These are phyloP conservation scores for Exophiala calicioides DNA, from an alignment of 2,329 filamentous ascomycete species.

Conservation along the genomic window DNA sequence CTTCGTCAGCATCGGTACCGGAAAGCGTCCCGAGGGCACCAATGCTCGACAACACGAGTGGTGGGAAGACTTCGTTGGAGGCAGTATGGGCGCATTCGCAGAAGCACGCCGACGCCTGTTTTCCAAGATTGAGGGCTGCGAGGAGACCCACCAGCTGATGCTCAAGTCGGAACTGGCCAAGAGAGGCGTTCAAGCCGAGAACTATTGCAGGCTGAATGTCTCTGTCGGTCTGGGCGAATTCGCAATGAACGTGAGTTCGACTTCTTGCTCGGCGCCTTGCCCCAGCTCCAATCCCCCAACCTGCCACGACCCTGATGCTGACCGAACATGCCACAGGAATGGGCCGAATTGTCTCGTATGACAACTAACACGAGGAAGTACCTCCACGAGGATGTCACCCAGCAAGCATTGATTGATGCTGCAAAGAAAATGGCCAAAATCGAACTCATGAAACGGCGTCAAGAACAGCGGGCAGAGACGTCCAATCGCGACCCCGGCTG, in stretches of 20 bases:
- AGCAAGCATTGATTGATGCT: constrained; percentile 73
- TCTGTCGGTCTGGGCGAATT: constrained; percentile 93
- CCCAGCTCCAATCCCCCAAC: too few relatives aligned
- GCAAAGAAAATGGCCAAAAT: constrained; percentile 83
- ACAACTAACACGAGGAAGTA: constrained; percentile 89
- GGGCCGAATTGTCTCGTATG: constrained; percentile 90
- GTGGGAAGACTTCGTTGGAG: constrained; percentile 83
- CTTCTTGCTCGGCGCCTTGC: too few relatives aligned
- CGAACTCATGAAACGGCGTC: constrained; percentile 70
- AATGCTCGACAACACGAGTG: constrained; percentile 71
- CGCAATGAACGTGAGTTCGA: constrained; percentile 98
- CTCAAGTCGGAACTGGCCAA: constrained; percentile 72
- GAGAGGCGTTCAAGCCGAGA: constrained; percentile 78
- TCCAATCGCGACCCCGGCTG: constrained; percentile 35
- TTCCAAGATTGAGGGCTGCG: constrained; percentile 91
- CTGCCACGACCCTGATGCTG: too few relatives aligned
- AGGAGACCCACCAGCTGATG: constrained; percentile 87
- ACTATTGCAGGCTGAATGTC: constrained; percentile 96
- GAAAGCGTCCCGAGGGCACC: constrained; percentile 73
- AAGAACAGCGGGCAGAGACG: constrained; percentile 47
- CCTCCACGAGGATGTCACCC: constrained; percentile 70
- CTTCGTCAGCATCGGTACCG: constrained; percentile 92
- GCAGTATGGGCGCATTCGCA: constrained; percentile 78
- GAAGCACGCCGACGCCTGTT: constrained; percentile 85
- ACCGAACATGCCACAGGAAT: too few relatives aligned